Evolutionary conservation across 345 rosid species (phyloP).

Genomic region (Lumnitzera littorea): DNA sequence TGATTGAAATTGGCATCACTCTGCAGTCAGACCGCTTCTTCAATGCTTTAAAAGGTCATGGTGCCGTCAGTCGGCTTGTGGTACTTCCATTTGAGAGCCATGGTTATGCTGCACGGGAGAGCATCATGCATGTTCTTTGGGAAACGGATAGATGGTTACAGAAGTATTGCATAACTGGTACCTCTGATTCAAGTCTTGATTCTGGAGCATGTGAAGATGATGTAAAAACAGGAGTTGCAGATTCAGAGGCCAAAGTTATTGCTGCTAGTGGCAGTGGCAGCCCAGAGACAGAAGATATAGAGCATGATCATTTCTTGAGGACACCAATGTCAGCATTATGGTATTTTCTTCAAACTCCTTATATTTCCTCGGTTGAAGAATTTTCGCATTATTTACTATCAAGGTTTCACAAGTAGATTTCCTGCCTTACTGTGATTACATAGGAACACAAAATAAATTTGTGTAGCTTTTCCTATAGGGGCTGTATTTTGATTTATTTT

Average conservation of each 20-base stretch:
- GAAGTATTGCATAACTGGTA: slow-evolving; percentile 64
- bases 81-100: slow-evolving; percentile 96
- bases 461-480: too few species aligned
- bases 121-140: slow-evolving; percentile 98
- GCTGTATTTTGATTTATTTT: too few species aligned
- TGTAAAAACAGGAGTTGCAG: slow-evolving; percentile 26
- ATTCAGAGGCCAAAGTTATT: slow-evolving; percentile 33
- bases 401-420: too few species aligned
- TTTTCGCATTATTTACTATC: too few species aligned
- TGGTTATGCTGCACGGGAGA: slow-evolving; percentile 86
- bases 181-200: slow-evolving; percentile 37
- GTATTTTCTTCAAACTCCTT: slow-evolving; percentile 15
- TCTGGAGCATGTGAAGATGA: slow-evolving; percentile 25
- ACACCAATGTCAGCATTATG: slow-evolving; percentile 51
- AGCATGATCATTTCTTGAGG: slow-evolving; percentile 20
- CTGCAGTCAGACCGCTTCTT: slow-evolving; percentile 93
- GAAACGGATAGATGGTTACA: slow-evolving; percentile 97
- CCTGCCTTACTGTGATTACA: too few species aligned
- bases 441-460: too few species aligned
- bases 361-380: too few species aligned
- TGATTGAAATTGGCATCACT: neutral
- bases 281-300: slow-evolving; percentile 39
- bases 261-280: slow-evolving; percentile 55
- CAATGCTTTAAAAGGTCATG: slow-evolving; percentile 93
- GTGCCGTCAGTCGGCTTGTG: slow-evolving; percentile 83